Percentiles rank a stretch among this genome's conserved stretches.
Conservation (phyloP, 805 yeast genomes). For the Sugiyamaella chiloensis region DNA sequence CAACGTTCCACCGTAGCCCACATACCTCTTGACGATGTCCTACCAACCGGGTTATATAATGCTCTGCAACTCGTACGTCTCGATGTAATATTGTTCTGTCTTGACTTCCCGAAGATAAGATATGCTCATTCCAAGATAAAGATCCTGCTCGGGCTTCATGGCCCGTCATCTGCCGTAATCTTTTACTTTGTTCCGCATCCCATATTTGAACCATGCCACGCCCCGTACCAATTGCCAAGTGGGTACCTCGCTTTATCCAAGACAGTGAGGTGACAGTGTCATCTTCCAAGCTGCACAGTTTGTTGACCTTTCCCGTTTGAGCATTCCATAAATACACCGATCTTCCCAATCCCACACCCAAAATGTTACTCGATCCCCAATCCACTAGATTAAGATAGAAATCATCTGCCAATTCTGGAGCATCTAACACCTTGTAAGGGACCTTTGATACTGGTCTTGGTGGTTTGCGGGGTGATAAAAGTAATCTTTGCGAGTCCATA, state of each 20-base stretch:
- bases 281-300: conserved; percentile 69
- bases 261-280: conserved; percentile 79
- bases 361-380: conserved; percentile 87
- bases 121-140: conserved; percentile 90
- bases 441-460: conserved; percentile 76
- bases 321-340: conserved; percentile 92
- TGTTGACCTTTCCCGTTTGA: conserved; percentile 72
- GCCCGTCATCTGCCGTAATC: conserved; percentile 90
- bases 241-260: conserved; percentile 95
- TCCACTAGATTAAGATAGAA: conserved; percentile 88
- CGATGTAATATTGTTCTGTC: conserved; percentile 83
- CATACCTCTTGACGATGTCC: conserved; percentile 92
- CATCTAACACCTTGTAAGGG: conserved; percentile 91
- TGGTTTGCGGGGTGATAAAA: conserved; percentile 78
- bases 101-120: conserved; percentile 81
- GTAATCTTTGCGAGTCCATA: conserved; percentile 75
- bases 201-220: conserved; percentile 89
- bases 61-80: conserved; percentile 86
- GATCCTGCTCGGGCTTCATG: conserved; percentile 83
- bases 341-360: conserved; percentile 88
- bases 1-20: conserved; percentile 90
- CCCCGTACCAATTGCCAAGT: conserved; percentile 86
- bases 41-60: conserved; percentile 66
- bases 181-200: conserved; percentile 70
- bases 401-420: conserved; percentile 93